Evolutionary conservation across 495 filamentous ascomycete genomes (phyloP).

Genomic region (Lophiotrema nucula): DNA sequence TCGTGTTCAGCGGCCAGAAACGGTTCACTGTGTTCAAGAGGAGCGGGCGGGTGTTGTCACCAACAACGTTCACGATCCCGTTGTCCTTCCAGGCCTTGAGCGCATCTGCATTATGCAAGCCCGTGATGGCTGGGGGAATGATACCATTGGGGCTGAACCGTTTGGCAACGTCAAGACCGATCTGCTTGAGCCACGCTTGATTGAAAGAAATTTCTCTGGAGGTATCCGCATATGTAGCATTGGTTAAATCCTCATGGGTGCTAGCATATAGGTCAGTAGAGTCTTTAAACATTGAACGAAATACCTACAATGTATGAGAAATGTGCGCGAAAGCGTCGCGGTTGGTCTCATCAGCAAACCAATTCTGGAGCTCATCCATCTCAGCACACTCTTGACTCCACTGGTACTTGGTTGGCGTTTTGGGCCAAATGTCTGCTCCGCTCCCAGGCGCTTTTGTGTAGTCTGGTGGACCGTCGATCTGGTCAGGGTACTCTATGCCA

Average conservation of each 20-base stretch:
- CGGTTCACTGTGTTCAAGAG: conserved; percentile 37
- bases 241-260: conserved; percentile 59
- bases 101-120: conserved; percentile 64
- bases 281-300: not conserved
- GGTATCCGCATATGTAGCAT: conserved; percentile 60
- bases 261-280: conserved; percentile 2
- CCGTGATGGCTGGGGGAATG: conserved; percentile 64
- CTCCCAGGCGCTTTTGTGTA: conserved; percentile 58
- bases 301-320: conserved; percentile 57
- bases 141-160: conserved; percentile 54
- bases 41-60: conserved; percentile 59
- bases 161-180: conserved; percentile 46
- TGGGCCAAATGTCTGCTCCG: conserved; percentile 56
- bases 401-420: conserved; percentile 45
- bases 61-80: conserved; percentile 58
- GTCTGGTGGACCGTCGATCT: conserved; percentile 54
- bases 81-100: conserved; percentile 59
- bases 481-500: conserved; percentile 43
- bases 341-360: conserved; percentile 51
- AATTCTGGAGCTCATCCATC: conserved; percentile 51
- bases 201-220: conserved; percentile 60
- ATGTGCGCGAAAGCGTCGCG: conserved; percentile 54
- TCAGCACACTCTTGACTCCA: conserved; percentile 52
- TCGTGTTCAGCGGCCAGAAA: conserved; percentile 57
- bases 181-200: conserved; percentile 55